Evolutionary conservation across 2,329 filamentous ascomycete species (phyloP).

Genomic region (Bimuria novae-zelandiae): DNA sequence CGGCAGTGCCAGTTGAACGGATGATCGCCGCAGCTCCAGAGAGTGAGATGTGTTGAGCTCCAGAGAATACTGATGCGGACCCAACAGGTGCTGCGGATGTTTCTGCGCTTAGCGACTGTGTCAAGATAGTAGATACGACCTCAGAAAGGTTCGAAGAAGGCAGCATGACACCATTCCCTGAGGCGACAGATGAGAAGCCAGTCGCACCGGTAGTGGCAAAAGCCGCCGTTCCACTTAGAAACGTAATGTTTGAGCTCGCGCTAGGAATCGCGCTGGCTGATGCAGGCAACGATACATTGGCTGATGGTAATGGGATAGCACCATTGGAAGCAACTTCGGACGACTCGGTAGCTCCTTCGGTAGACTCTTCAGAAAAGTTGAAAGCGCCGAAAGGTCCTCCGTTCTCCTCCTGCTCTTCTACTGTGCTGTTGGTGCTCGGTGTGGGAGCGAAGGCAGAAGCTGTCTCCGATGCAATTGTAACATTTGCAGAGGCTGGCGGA

Average conservation of each 20-base stretch:
- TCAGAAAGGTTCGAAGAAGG: conserved; percentile 11
- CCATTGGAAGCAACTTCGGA: conserved; percentile 2
- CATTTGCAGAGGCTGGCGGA: conserved; percentile 1
- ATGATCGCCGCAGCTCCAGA: conserved; percentile 11
- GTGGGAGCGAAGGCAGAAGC: not conserved
- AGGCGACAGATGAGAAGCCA: conserved; percentile 11
- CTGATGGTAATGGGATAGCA: conserved; percentile 3
- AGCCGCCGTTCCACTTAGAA: conserved; percentile 9
- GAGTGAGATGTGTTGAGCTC: conserved; percentile 7
- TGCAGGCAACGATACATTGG: conserved; percentile 1
- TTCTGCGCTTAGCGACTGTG: conserved; percentile 4
- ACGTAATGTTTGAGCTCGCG: conserved; percentile 10
- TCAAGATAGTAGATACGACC: not conserved
- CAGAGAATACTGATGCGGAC: conserved; percentile 9
- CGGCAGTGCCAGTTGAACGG: conserved; percentile 8
- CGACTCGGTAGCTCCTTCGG: conserved; percentile 7
- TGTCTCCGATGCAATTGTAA: not conserved
- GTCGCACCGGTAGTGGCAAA: conserved; percentile 10
- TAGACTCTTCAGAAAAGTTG: not conserved
- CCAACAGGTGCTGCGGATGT: not conserved
- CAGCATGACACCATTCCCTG: conserved; percentile 11
- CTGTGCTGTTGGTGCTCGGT: conserved; percentile 2
- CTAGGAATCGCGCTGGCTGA: conserved; percentile 9
- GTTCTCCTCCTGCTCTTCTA: not conserved
- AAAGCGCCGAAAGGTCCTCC: not conserved